Percentiles rank a stretch among this genome's conserved stretches.
Conservation (phyloP, 306 rosid genomes). For the Mimosa pudica region DNA sequence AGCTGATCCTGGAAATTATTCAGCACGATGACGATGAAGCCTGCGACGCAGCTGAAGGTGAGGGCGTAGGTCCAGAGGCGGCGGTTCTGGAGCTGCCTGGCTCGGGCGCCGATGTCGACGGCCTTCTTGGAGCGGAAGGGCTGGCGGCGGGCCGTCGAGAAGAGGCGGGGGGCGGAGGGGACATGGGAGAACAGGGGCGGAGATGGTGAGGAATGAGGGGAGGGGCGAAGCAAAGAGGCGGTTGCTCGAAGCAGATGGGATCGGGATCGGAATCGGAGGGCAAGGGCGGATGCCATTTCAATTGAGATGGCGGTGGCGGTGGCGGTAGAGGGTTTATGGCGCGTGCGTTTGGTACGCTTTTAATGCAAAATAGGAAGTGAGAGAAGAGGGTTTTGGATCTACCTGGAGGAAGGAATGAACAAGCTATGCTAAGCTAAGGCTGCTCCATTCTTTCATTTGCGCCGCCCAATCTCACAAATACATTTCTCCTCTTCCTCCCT, state of each 20-base stretch:
- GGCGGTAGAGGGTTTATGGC: slow-evolving; percentile 28
- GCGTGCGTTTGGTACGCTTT: too few relatives aligned
- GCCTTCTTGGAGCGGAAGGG: slow-evolving; percentile 55
- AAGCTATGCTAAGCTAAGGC: too few relatives aligned
- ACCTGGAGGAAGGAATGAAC: too few relatives aligned
- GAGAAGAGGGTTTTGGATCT: too few relatives aligned
- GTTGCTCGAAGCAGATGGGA: slow-evolving; percentile 52
- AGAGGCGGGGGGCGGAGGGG: slow-evolving; percentile 42
- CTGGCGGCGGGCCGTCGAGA: slow-evolving; percentile 67
- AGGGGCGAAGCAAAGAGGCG: slow-evolving; percentile 33
- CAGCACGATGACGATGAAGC: slow-evolving; percentile 80
- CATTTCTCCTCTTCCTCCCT: too few relatives aligned
- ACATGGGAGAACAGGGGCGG: slow-evolving; percentile 24
- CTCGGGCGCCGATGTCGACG: slow-evolving; percentile 77
- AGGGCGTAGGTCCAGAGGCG: slow-evolving; percentile 89
- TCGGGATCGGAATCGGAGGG: slow-evolving; percentile 71
- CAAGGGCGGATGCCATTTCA: slow-evolving; percentile 62
- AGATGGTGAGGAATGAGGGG: slow-evolving; percentile 28
- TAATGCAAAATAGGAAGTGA: too few relatives aligned
- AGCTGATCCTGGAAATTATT: slow-evolving; percentile 75
- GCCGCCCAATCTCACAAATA: too few relatives aligned
- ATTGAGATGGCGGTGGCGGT: neutral
- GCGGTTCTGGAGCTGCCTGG: slow-evolving; percentile 83
- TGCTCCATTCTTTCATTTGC: too few relatives aligned
- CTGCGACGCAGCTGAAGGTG: slow-evolving; percentile 68